Percentiles rank a stretch among this genome's conserved stretches.
phyloP scores from a whole-genome alignment of 1,284 basidiomycete genomes.

The Polyporus tsugae region DNA sequence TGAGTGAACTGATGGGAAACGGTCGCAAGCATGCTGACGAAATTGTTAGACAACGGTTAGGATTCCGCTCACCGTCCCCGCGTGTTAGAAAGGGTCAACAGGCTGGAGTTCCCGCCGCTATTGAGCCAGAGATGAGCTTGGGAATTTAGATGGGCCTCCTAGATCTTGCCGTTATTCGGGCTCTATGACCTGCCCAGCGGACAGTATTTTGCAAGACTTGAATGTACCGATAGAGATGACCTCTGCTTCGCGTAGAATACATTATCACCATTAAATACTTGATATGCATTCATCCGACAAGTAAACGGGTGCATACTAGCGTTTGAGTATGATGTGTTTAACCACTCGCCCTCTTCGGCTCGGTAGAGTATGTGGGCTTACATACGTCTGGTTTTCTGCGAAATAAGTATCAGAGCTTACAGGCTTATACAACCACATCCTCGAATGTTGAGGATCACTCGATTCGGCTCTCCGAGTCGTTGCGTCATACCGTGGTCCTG shows the following conservation, averaged over 20 bases:
- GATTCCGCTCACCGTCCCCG: slow-evolving; percentile 52
- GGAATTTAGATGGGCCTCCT: background rate
- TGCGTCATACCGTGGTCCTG: too few relatives aligned
- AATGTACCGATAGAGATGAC: background rate
- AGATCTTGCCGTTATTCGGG: background rate
- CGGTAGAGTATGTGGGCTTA: background rate
- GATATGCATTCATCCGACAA: background rate
- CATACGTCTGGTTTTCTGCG: background rate
- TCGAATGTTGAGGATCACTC: too few relatives aligned
- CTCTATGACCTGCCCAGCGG: background rate
- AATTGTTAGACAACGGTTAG: slow-evolving; percentile 47
- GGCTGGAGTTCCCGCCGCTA: background rate
- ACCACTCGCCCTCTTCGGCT: background rate
- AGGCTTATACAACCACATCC: too few relatives aligned
- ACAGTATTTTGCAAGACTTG: background rate
- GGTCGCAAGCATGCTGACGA: slow-evolving; percentile 8
- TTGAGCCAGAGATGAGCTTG: background rate
- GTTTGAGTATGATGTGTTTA: background rate
- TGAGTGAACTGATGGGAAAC: slow-evolving; percentile 42
- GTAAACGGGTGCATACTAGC: background rate
- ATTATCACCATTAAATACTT: background rate
- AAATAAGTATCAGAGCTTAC: background rate
- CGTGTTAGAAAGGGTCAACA: slow-evolving; percentile 38
- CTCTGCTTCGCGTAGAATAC: background rate
- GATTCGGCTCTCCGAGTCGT: too few relatives aligned